Evolutionary conservation across 495 filamentous ascomycete species (phyloP).

Genomic region (Penicillium lividum): DNA sequence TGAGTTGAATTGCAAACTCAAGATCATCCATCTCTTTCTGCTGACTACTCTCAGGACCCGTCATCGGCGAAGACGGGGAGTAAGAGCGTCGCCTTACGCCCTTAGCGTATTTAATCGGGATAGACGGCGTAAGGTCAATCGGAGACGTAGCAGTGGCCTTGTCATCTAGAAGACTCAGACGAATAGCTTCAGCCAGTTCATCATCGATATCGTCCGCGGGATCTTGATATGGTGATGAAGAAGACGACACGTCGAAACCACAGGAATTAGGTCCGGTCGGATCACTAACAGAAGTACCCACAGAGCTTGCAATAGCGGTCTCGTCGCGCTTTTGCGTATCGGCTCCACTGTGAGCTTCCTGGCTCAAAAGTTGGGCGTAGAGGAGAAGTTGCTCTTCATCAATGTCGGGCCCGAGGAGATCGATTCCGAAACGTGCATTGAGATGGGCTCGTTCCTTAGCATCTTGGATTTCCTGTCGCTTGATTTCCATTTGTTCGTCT

Average conservation of each 20-base stretch:
- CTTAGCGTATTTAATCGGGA: slow-evolving; percentile 56
- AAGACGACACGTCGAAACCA: slow-evolving; percentile 49
- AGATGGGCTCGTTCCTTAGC: slow-evolving; percentile 64
- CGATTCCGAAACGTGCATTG: slow-evolving; percentile 77
- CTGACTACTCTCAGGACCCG: slow-evolving; percentile 37
- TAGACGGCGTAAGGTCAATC: slow-evolving; percentile 39
- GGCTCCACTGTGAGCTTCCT: slow-evolving; percentile 63
- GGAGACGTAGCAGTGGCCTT: slow-evolving; percentile 4
- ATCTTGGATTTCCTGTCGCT: slow-evolving; percentile 67
- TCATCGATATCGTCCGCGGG: slow-evolving; percentile 60
- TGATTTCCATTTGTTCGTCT: slow-evolving; percentile 76
- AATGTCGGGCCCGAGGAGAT: slow-evolving; percentile 67
- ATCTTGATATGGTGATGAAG: slow-evolving; percentile 41
- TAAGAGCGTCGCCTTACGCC: slow-evolving; percentile 16
- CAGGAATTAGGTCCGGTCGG: slow-evolving; percentile 48
- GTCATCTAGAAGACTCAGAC: slow-evolving; percentile 68
- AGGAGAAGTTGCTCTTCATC: slow-evolving; percentile 86
- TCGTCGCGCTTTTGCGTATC: slow-evolving; percentile 61
- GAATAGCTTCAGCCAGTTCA: slow-evolving; percentile 79
- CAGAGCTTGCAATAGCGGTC: slow-evolving; percentile 46
- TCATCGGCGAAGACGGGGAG: slow-evolving; percentile 22
- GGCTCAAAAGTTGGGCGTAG: slow-evolving; percentile 85
- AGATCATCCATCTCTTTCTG: slow-evolving; percentile 69
- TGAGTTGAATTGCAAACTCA: slow-evolving; percentile 80
- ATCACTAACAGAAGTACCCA: slow-evolving; percentile 47